phyloP scores from a whole-genome alignment of 768 basidiomycete species.

The Amanita muscaria region DNA sequence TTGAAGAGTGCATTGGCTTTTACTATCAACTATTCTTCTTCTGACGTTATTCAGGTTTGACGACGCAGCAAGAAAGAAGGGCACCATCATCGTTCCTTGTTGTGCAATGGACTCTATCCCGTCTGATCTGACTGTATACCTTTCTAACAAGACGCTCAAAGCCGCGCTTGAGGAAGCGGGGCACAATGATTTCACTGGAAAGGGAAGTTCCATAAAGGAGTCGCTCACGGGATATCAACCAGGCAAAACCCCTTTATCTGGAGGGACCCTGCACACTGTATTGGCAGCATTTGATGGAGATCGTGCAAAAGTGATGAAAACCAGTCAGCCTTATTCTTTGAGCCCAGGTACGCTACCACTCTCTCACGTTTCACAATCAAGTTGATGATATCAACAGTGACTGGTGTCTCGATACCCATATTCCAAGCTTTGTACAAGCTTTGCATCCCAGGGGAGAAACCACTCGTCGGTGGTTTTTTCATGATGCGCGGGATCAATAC shows the following conservation, averaged over 20 bases:
- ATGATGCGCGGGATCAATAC: conserved; percentile 33
- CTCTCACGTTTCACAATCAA: too few relatives aligned
- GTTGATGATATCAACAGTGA: background rate
- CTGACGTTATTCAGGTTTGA: conserved; percentile 51
- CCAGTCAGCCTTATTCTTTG: conserved; percentile 28
- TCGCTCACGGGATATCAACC: conserved; percentile 34
- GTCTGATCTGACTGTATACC: conserved; percentile 58
- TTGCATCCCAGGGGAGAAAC: conserved; percentile 26
- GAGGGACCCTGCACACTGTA: conserved; percentile 49
- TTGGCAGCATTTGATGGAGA: conserved; percentile 29
- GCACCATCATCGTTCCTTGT: conserved; percentile 69
- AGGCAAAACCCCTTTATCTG: conserved; percentile 46
- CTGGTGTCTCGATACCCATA: background rate
- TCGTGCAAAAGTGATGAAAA: too few relatives aligned
- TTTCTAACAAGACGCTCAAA: conserved; percentile 65
- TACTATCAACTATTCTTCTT: background rate
- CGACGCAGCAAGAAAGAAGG: conserved; percentile 58
- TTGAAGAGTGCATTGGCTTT: conserved; percentile 36
- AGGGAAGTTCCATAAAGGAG: conserved; percentile 30
- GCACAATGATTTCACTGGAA: conserved; percentile 23
- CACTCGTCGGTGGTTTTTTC: conserved; percentile 27
- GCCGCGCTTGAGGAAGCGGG: conserved; percentile 13
- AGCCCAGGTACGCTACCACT: conserved; percentile 40
- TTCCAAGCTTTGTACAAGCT: conserved; percentile 30
- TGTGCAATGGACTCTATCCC: conserved; percentile 77